A percentile compares a stretch with the other conserved stretches of the same genome.
Conservation (phyloP, 2,329 filamentous ascomycete species). For the Sporothrix variecibatus region DNA sequence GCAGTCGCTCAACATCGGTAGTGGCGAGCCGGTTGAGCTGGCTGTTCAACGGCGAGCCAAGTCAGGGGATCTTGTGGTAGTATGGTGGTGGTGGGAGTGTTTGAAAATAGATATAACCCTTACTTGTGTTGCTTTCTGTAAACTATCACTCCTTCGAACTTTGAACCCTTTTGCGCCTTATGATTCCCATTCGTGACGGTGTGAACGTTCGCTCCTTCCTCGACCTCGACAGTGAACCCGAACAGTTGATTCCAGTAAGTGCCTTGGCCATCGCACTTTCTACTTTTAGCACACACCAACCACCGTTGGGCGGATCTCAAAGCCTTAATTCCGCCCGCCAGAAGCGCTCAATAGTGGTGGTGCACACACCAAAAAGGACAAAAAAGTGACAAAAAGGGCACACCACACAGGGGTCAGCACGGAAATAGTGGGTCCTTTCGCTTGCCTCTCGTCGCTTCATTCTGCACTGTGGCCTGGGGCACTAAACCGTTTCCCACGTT, state of each 20-base stretch:
- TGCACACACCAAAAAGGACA: background rate
- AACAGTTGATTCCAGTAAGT: background rate
- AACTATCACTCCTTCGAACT: background rate
- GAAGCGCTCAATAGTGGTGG: background rate
- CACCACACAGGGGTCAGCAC: conserved; percentile 11
- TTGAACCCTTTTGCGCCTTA: background rate
- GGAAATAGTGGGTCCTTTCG: background rate
- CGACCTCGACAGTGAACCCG: background rate
- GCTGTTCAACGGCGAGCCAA: conserved; percentile 37
- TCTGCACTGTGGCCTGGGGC: conserved; percentile 15
- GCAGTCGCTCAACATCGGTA: conserved; percentile 25
- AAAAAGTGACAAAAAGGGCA: background rate
- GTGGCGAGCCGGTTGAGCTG: conserved; percentile 24
- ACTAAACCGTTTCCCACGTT: conserved; percentile 25
- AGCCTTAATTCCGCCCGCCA: conserved; percentile 12
- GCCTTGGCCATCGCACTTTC: background rate
- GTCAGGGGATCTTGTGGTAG: conserved; percentile 20
- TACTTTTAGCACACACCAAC: background rate
- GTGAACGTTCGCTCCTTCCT: background rate
- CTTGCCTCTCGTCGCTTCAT: background rate
- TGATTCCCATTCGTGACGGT: background rate
- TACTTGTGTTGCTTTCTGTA: background rate
- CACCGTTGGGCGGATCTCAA: background rate
- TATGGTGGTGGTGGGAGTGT: background rate
- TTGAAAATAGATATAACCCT: background rate